These are phyloP conservation scores for Pleurotus pulmonarius DNA, from an alignment of 768 basidiomycete genomes.

Conservation along the genomic window DNA sequence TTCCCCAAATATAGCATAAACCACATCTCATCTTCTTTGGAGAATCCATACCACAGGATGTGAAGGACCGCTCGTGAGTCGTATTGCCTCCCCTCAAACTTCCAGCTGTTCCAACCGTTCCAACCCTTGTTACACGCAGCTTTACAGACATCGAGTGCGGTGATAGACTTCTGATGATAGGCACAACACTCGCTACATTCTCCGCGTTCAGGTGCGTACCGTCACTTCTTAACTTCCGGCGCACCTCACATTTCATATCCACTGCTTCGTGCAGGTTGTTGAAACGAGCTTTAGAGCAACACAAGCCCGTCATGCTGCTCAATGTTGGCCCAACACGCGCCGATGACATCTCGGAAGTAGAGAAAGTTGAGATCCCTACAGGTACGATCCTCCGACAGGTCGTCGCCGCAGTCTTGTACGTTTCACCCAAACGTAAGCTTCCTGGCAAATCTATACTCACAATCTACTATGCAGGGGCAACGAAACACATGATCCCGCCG, in stretches of 20 bases:
- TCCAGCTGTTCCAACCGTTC: too few species aligned
- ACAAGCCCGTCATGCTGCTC: constrained; percentile 77
- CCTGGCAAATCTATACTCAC: constrained; percentile 7
- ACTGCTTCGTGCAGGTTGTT: constrained; percentile 49
- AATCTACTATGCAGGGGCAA: constrained; percentile 37
- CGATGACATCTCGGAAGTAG: constrained; percentile 62
- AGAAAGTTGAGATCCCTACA: constrained; percentile 76
- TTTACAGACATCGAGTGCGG: constrained; percentile 53
- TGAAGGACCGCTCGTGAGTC: constrained; percentile 72
- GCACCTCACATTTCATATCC: not conserved
- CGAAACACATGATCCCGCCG: constrained; percentile 37
- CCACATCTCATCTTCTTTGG: constrained; percentile 88
- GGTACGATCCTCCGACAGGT: constrained; percentile 72
- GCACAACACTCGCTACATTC: constrained; percentile 91
- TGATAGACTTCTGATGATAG: constrained; percentile 74
- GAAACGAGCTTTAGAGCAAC: constrained; percentile 70
- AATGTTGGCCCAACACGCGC: constrained; percentile 90
- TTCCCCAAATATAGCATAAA: constrained; percentile 53
- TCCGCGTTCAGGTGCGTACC: constrained; percentile 74
- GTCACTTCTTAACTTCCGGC: not conserved
- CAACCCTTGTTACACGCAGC: constrained; percentile 27
- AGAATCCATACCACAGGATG: constrained; percentile 68
- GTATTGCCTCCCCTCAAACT: not conserved
- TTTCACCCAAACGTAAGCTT: constrained; percentile 12
- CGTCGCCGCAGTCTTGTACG: constrained; percentile 59